These are phyloP conservation scores for Chaetomium sp. DNA, from an alignment of 2,329 filamentous ascomycete species.

Conservation along the genomic window DNA sequence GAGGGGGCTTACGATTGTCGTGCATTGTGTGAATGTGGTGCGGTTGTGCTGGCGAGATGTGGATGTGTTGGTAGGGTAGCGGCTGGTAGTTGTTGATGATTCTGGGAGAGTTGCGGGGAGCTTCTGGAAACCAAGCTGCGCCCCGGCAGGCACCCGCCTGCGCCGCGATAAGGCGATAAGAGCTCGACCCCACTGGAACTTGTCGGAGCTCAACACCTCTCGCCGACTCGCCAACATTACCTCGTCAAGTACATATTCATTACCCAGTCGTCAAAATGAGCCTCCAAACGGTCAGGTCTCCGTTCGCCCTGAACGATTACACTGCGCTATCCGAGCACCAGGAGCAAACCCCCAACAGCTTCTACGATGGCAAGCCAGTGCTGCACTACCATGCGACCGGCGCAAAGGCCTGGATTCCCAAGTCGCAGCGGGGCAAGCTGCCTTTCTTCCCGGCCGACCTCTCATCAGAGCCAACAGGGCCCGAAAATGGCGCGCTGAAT, in stretches of 20 bases:
- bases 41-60: background rate
- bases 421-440: slow-evolving; percentile 56
- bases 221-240: background rate
- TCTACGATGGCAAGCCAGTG: slow-evolving; percentile 71
- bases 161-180: slow-evolving; percentile 30
- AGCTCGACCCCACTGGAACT: slow-evolving; percentile 28
- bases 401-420: slow-evolving; percentile 60
- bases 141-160: background rate
- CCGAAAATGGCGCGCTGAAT: slow-evolving; percentile 40
- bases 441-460: slow-evolving; percentile 54
- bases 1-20: slow-evolving; percentile 40
- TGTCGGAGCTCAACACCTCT: slow-evolving; percentile 24
- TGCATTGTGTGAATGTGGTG: slow-evolving; percentile 40
- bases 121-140: background rate
- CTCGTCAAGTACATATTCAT: slow-evolving; percentile 7
- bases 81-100: background rate
- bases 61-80: background rate
- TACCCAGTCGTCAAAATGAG: slow-evolving; percentile 41
- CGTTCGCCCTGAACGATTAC: slow-evolving; percentile 62
- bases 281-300: slow-evolving; percentile 57
- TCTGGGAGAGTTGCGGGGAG: background rate
- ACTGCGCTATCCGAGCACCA: slow-evolving; percentile 69
- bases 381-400: slow-evolving; percentile 64
- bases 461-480: slow-evolving; percentile 39
- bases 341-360: slow-evolving; percentile 70